phyloP scores from a whole-genome alignment of 192 early-diverging fungal species.

The Backusella tarrabulga region DNA sequence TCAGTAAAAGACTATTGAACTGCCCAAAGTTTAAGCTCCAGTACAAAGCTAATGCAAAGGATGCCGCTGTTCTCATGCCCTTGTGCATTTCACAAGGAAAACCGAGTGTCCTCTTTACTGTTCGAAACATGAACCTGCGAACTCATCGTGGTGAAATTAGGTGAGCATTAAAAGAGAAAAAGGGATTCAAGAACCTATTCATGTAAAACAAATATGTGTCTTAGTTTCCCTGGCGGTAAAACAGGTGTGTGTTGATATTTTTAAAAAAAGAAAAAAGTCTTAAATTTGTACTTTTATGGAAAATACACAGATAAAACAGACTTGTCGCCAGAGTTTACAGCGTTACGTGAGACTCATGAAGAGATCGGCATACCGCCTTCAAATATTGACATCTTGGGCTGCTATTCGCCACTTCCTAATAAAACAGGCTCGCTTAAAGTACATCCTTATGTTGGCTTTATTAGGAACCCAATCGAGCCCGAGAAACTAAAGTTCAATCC shows the following conservation, averaged over 20 bases:
- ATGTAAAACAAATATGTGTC: background rate
- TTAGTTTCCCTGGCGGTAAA: conserved; percentile 77
- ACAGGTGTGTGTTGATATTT: conserved; percentile 20
- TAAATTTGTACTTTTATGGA: background rate
- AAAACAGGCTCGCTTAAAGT: conserved; percentile 53
- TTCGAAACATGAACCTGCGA: conserved; percentile 62
- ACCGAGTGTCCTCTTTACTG: conserved; percentile 76
- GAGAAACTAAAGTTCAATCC: conserved; percentile 46
- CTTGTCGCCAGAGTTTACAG: conserved; percentile 54
- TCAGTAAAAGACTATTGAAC: conserved; percentile 24
- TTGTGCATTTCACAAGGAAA: conserved; percentile 58
- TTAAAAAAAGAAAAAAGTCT: background rate
- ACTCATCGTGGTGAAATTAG: conserved; percentile 80
- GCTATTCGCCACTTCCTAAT: conserved; percentile 61
- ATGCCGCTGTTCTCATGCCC: conserved; percentile 46
- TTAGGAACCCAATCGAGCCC: conserved; percentile 44
- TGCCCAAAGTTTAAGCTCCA: conserved; percentile 24
- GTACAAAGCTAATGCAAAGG: conserved; percentile 19
- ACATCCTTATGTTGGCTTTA: conserved; percentile 61
- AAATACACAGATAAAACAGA: conserved; percentile 53
- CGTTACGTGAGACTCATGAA: conserved; percentile 79
- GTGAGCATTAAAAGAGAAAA: conserved; percentile 22
- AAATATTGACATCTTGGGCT: conserved; percentile 59
- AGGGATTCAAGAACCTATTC: background rate
- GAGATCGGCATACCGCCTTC: conserved; percentile 60